phyloP scores from a whole-genome alignment of 2,329 filamentous ascomycete species.

The Botrytis hyacinthi region DNA sequence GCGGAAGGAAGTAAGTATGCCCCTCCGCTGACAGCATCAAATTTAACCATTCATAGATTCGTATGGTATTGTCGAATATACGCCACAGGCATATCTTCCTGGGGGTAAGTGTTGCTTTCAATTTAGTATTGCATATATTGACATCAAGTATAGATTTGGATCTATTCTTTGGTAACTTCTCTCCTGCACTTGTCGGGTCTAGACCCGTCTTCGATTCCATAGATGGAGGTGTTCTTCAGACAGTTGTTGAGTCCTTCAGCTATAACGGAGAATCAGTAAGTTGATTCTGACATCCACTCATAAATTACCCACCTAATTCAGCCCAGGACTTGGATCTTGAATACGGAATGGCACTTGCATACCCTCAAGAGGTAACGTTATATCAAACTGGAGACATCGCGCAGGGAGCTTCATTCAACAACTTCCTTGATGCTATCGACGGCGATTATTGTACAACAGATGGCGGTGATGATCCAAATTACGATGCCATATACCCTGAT shows the following conservation, averaged over 20 bases:
- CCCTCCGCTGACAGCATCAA: neutral
- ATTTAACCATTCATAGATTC: conserved; percentile 38
- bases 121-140: neutral
- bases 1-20: conserved; percentile 21
- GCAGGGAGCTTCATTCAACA: conserved; percentile 26
- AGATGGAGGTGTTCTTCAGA: conserved; percentile 48
- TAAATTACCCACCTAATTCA: neutral
- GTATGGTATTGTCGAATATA: conserved; percentile 50
- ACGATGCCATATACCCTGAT: conserved; percentile 41
- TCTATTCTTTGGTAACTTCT: conserved; percentile 47
- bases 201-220: conserved; percentile 48
- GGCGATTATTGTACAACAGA: conserved; percentile 42
- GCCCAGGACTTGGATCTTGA: conserved; percentile 50
- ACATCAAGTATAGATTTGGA: conserved; percentile 42
- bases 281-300: neutral
- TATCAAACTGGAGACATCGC: conserved; percentile 38
- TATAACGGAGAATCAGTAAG: conserved; percentile 47
- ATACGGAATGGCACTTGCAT: conserved; percentile 53
- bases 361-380: conserved; percentile 48
- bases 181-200: conserved; percentile 44
- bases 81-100: conserved; percentile 50
- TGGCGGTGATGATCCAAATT: conserved; percentile 41
- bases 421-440: conserved; percentile 42
- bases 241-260: conserved; percentile 39
- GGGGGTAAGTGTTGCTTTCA: conserved; percentile 30